Evolutionary conservation across 164 flowering plant species (phyloP).

Genomic region (Stephania yunnanensis): DNA sequence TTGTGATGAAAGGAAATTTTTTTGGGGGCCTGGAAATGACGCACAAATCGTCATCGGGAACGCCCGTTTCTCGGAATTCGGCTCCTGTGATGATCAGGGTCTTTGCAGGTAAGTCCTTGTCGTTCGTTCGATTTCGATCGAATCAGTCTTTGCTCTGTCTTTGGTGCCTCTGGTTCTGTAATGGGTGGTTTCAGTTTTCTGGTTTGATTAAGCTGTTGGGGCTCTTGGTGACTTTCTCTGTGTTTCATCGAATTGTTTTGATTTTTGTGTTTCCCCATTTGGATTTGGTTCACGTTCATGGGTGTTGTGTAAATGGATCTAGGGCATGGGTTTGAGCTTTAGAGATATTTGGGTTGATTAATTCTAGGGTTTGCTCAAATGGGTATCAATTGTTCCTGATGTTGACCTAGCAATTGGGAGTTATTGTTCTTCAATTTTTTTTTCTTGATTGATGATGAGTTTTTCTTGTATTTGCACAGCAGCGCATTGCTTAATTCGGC

Average conservation of each 20-base stretch:
- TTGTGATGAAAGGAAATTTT: background rate
- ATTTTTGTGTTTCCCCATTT: background rate
- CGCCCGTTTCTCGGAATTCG: conserved; percentile 25
- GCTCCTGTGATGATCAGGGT: conserved; percentile 16
- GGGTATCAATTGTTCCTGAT: background rate
- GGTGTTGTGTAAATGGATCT: background rate
- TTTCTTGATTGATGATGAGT: background rate
- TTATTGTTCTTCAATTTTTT: background rate
- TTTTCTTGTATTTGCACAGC: background rate
- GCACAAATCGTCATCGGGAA: conserved; percentile 1
- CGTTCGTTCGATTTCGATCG: background rate
- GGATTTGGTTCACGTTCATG: background rate
- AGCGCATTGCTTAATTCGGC: background rate
- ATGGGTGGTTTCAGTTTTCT: background rate
- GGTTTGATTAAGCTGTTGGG: background rate
- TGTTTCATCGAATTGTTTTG: background rate
- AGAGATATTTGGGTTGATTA: background rate
- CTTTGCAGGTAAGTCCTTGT: conserved; percentile 27
- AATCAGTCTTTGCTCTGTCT: background rate
- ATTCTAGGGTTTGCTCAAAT: background rate
- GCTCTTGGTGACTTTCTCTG: background rate
- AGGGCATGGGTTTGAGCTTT: background rate
- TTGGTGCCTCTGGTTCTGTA: background rate
- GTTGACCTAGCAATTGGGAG: background rate
- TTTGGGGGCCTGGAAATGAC: background rate